Base-by-base conservation (phyloP, 78 protist genomes). In the Dictyostelium discoideum region DNA sequence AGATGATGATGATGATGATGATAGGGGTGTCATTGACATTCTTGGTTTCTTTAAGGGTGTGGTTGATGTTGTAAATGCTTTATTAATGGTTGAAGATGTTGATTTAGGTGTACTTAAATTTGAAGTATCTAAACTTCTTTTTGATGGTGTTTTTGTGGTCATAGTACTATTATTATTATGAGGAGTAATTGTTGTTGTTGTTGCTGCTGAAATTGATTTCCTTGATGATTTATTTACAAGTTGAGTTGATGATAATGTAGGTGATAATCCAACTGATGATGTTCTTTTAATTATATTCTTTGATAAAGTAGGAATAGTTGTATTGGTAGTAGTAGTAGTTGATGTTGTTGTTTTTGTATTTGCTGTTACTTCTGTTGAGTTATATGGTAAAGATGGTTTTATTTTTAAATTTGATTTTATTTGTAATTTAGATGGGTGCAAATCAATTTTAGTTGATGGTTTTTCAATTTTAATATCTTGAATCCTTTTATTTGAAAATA, bases 381-480 rank as follows among this genome's bases (percentile, higher is more conserved):
- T 85, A 26, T 11, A 14, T 6, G 92, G 44, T 74, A 50, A 26
- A 9, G 78, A 26, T 18, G 26, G 11, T 46, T 42, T 72, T n/a
- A 3, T 46, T 69, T 37, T 42, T 72, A 77, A 42, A 67, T 6
- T 40, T 24, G 92, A 44, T 73, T 73, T 85, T 46, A 26, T 73
- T 72, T 20, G n/a, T 65, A 60, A 32, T 67, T 85, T 85, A 22
- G 92, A 74, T 54, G 83, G 92, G 54, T 86, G 92, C 3, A 86
- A 22, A 48, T 50, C 65, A 5, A 42, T 5, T 57, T n/a, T 60
- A 20, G 40, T 32, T 16, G 40, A 10, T 48, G 85, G 77, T 32
- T 86, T 80, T 18, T 22, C 48, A 13, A 44, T 9, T 46, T 86
- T 86, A 39, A 86, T 86, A 76, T 86, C 84, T 37, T 86, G 26